Evolutionary conservation across 495 filamentous ascomycete genomes (phyloP), one percentile per base, ranked within the genome.

Genomic region (Recurvomyces mirabilis): DNA sequence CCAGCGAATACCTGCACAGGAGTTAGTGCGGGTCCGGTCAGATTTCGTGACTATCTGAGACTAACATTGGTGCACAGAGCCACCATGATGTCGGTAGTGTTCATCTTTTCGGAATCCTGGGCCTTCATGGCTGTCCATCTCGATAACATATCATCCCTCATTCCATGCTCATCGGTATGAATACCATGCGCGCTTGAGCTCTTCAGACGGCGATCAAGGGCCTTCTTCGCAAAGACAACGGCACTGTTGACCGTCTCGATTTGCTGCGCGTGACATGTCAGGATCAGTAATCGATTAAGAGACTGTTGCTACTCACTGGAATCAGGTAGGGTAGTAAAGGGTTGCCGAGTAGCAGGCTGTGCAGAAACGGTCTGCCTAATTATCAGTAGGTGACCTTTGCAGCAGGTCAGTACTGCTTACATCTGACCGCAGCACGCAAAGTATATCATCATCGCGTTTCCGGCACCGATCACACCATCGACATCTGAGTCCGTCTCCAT

Each of bases 401-500:
- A n/a, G n/a, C n/a, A n/a, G n/a, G n/a, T n/a, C n/a, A n/a, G n/a
- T n/a, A n/a, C n/a, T n/a, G n/a, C n/a, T n/a, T n/a, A n/a, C 3
- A 24, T 49, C 34, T 47, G 49, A 11, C 52, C 47, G 19, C 47
- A 19, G 43, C 47, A 39, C 35, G 21, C 39, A 31, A 38, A 38
- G 38, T 55, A 54, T 15, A 41, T 14, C n/a, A 46, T 37, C n/a
- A 35, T 20, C 18, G 36, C 49, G 12, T 52, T 28, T 23, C 43
- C 40, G 3, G 37, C 48, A 5, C 21, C 32, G 5, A 71, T 53
- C 9, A 72, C 70, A 13, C 60, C 61, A 34, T 60, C 38, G 20
- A 64, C 49, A 49, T 68, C 65, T 14, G 41, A 20, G 11, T 61
- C 64, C 13, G 47, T 31, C 32, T 67, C 62, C 22, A 68, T 39